Evolutionary conservation across 495 filamentous ascomycete species (phyloP), one percentile per base, ranked within the genome.

Genomic region (Acidomyces sp.): DNA sequence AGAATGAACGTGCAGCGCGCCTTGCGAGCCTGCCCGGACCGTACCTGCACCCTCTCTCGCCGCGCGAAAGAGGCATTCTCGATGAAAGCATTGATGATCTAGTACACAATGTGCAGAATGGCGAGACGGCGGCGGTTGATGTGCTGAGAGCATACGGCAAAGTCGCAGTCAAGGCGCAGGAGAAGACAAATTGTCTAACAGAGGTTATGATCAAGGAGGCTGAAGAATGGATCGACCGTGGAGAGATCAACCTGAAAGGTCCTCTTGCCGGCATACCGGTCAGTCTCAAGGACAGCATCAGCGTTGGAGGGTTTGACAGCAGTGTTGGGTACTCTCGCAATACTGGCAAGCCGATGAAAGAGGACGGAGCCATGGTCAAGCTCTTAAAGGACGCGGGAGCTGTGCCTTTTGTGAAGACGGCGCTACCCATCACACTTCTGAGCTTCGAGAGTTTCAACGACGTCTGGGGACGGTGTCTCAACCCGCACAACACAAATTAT

Each of bases 341-440:
- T 40, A 74, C 79, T 0, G 75, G 77, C 4, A 80, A 85, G 53
- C 75, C 75, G 6, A 62, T 61, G 6, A 29, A 54, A 1, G 55
- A 70, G 32, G 85, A 95, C 68, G 85, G 87, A 0, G 65, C 75
- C 0, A 71, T 92, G 60, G 75, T 84, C 3, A 68, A 68, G 36
- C 53, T 96, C 12, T 63, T 95, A 21, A 93, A 92, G 52, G 85
- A 94, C 60, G 85, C 86, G n/a, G 81, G 82, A n/a, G 90, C 90
- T 3, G 69, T 97, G 0, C 90, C 90, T 1, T 94, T 94, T 58
- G 85, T 87, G 13, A 97, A 96, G 67, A 97, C 90, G 1, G 88
- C 90, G 40, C 54, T 90, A n/a, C 90, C 90, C 3, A 80, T 88
- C 37, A 93, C 88, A 0, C 71, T 97, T 6, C 68, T 96, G 37